Evolutionary conservation across 176 grass and related monocot genomes (phyloP).

Genomic region (Thalia dealbata): DNA sequence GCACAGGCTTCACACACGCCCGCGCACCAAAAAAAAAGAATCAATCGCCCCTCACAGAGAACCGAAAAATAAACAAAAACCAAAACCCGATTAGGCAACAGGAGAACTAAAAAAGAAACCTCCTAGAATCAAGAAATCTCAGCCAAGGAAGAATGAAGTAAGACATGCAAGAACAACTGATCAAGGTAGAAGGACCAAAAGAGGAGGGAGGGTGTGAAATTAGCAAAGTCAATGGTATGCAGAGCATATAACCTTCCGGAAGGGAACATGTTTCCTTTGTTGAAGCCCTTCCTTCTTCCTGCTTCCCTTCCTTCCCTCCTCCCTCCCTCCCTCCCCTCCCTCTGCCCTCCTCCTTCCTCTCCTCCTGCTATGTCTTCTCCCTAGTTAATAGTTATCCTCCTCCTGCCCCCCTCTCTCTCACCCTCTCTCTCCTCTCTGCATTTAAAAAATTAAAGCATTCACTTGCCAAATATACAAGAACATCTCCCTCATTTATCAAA

Average conservation of each 20-base stretch:
- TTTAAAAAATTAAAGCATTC: conserved; percentile 3
- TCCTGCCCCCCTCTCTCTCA: background rate
- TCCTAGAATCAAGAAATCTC: background rate
- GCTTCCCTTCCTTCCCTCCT: background rate
- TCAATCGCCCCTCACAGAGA: background rate
- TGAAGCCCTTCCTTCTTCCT: conserved; percentile 8
- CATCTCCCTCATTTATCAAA: background rate
- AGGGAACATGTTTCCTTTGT: conserved; percentile 17
- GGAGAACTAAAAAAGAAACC: background rate
- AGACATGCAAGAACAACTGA: background rate
- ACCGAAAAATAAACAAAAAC: background rate
- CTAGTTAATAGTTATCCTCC: background rate
- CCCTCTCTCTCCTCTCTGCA: background rate
- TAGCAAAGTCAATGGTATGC: background rate
- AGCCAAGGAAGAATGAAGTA: background rate
- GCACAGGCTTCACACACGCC: conserved; percentile 3
- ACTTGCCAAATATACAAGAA: background rate
- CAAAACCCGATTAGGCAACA: background rate
- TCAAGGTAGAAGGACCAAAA: background rate
- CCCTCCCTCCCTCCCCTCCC: background rate
- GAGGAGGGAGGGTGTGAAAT: background rate
- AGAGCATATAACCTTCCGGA: conserved; percentile 22
- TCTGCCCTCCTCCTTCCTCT: background rate
- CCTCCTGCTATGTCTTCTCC: background rate
- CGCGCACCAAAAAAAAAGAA: too few species aligned